A percentile compares a stretch with the other conserved stretches of the same genome.
These are phyloP conservation scores for Candida glucosophila DNA, from an alignment of 1,139 yeast genomes.

Conservation along the genomic window DNA sequence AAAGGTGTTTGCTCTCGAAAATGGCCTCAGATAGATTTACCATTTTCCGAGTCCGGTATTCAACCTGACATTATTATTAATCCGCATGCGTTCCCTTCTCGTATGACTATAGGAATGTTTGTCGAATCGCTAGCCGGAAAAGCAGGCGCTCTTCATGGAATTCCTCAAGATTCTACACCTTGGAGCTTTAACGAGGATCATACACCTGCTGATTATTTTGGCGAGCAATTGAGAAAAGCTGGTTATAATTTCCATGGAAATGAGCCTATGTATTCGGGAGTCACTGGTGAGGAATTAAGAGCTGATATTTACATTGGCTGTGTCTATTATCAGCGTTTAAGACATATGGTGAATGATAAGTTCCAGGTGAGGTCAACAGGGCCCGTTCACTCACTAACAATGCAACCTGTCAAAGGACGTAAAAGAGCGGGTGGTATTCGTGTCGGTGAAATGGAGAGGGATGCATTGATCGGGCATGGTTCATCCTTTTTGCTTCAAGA, in stretches of 20 bases:
- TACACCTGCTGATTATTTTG: constrained; percentile 96
- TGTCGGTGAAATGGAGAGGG: constrained; percentile 99
- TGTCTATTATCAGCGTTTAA: constrained; percentile 94
- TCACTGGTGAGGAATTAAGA: constrained; percentile 94
- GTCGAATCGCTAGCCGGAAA: constrained; percentile 97
- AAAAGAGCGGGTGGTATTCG: constrained; percentile 99
- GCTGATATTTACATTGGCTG: constrained; percentile 95
- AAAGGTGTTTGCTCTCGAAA: constrained; percentile 98
- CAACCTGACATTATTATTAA: constrained; percentile 96
- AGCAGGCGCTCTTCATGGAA: constrained; percentile 96
- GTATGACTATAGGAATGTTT: constrained; percentile 99
- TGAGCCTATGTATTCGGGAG: constrained; percentile 99
- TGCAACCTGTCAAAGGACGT: constrained; percentile 99
- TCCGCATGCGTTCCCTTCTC: constrained; percentile 99
- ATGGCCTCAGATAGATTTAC: constrained; percentile 97
- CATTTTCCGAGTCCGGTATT: constrained; percentile 90
- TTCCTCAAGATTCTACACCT: constrained; percentile 96
- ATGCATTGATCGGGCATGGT: constrained; percentile 97
- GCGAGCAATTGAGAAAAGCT: constrained; percentile 77
- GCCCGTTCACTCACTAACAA: constrained; percentile 91
- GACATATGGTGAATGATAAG: constrained; percentile 99
- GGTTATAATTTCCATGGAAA: constrained; percentile 98
- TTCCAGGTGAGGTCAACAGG: constrained; percentile 99
- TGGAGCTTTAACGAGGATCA: constrained; percentile 88
- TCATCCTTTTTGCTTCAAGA: constrained; percentile 95